Conservation (phyloP, 2,329 filamentous ascomycete species). For the Cylindrodendrum hubeiense region DNA sequence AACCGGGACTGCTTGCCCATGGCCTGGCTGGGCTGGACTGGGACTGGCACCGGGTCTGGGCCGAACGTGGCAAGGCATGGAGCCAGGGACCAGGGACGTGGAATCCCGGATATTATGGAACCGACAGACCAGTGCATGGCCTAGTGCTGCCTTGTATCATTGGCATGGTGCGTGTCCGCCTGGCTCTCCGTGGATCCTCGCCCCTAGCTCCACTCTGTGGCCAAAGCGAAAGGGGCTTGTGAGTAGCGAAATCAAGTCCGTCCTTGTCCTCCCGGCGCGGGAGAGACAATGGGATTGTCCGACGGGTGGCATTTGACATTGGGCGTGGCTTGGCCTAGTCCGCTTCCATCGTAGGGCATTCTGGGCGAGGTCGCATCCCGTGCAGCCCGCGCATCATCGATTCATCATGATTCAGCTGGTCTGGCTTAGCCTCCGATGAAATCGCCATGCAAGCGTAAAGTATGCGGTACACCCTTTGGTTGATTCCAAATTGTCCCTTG, state of each 20-base stretch:
- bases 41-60: too few species aligned
- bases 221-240: constrained; percentile 3
- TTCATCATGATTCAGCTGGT: background rate
- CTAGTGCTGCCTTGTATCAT: too few species aligned
- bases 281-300: background rate
- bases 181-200: constrained; percentile 10
- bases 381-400: background rate
- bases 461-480: background rate
- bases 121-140: too few species aligned
- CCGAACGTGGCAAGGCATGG: too few species aligned
- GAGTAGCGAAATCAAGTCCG: background rate
- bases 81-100: too few species aligned
- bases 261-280: background rate
- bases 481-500: background rate
- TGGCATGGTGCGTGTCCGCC: background rate
- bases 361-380: background rate
- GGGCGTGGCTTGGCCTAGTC: constrained; percentile 6
- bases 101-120: too few species aligned
- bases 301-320: background rate
- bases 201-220: constrained; percentile 8
- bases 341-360: background rate
- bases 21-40: too few species aligned
- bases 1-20: too few species aligned
- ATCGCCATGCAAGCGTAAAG: background rate
- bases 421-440: background rate